These are phyloP conservation scores for Rhododendron griersonianum DNA, from an alignment of 148 eudicot species.

Conservation along the genomic window DNA sequence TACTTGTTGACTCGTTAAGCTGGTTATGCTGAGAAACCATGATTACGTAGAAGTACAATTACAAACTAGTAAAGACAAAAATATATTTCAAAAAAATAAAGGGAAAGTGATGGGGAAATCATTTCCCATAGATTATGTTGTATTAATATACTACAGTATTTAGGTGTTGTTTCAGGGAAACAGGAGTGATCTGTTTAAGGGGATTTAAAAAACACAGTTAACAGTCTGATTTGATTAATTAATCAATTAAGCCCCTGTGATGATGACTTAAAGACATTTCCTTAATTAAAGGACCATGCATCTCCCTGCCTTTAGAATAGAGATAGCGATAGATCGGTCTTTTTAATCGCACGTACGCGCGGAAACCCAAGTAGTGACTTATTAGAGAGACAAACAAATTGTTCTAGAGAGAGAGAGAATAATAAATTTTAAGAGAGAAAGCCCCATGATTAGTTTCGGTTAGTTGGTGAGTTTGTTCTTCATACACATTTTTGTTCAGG, in stretches of 20 bases:
- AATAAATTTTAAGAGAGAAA: background rate
- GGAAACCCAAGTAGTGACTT: conserved; percentile 15
- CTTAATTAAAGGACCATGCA: conserved; percentile 12
- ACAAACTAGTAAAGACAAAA: background rate
- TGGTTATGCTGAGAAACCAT: background rate
- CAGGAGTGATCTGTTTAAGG: background rate
- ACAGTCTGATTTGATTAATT: background rate
- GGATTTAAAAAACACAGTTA: background rate
- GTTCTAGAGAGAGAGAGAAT: background rate
- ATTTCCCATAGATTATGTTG: background rate
- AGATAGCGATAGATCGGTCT: conserved; percentile 44
- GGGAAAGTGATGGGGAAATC: background rate
- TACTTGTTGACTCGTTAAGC: background rate
- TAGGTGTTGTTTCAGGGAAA: background rate
- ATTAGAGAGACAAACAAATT: conserved; percentile 29
- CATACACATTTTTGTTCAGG: no score
- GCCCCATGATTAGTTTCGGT: no score
- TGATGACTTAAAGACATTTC: conserved; percentile 2
- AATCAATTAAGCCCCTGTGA: conserved; percentile 10
- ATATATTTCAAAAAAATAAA: background rate
- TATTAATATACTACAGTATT: background rate
- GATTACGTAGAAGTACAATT: no score
- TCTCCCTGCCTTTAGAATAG: conserved; percentile 13
- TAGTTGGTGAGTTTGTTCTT: no score
- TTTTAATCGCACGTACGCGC: conserved; percentile 44